Conservation (phyloP, 2,329 filamentous ascomycete species). For the Immersiporthe knoxdaviesiana region DNA sequence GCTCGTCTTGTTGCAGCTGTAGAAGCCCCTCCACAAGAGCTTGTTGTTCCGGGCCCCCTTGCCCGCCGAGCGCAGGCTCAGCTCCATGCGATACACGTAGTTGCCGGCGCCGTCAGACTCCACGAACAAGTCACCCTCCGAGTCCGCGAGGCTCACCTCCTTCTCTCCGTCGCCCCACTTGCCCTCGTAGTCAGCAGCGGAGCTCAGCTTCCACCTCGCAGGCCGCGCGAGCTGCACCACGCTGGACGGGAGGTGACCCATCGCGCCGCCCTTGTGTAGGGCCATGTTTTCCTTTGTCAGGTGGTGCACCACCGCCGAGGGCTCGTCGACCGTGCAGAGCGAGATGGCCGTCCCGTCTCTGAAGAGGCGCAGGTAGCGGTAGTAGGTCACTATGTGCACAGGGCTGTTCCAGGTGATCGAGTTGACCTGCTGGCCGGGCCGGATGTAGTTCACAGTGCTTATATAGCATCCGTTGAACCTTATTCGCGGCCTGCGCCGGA, state of each 20-base stretch:
- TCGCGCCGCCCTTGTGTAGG: constrained; percentile 43
- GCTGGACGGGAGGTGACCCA: constrained; percentile 47
- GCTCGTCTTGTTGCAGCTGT: constrained; percentile 86
- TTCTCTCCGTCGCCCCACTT: constrained; percentile 32
- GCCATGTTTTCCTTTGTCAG: constrained; percentile 72
- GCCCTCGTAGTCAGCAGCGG: constrained; percentile 39
- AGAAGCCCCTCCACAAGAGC: constrained; percentile 84
- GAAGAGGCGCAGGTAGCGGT: constrained; percentile 94
- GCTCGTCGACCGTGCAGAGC: constrained; percentile 79
- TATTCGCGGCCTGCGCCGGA: constrained; percentile 79
- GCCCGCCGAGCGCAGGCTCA: constrained; percentile 69
- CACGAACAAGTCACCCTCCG: constrained; percentile 72
- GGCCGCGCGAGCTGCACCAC: constrained; percentile 72
- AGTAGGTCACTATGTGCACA: constrained; percentile 96
- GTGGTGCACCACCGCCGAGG: constrained; percentile 83
- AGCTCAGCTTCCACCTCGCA: constrained; percentile 55
- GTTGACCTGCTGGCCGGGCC: constrained; percentile 74
- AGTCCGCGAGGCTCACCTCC: constrained; percentile 42
- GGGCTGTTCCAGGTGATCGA: constrained; percentile 78
- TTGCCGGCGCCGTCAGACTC: constrained; percentile 84
- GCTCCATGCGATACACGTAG: constrained; percentile 84
- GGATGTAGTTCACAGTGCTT: constrained; percentile 92
- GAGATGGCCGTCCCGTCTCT: constrained; percentile 84
- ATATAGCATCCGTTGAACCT: constrained; percentile 98
- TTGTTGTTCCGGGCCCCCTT: constrained; percentile 78